Base-by-base conservation (phyloP, 192 early-diverging fungal genomes). In the Entophlyctis luteolus region DNA sequence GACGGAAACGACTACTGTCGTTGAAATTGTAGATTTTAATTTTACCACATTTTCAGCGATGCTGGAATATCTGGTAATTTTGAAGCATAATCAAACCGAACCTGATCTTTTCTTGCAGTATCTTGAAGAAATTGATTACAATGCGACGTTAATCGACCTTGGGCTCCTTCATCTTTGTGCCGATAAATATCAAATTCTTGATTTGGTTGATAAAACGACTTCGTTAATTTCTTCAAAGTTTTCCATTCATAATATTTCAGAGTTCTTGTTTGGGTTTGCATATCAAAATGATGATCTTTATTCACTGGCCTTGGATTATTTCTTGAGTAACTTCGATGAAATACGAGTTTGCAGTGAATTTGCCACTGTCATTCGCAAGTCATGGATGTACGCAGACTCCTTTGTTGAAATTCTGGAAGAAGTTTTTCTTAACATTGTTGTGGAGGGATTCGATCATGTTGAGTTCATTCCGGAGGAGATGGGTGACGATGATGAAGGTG, bases 1-100 rank as follows among this genome's bases (percentile, higher is more conserved):
- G 33, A 22, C 12, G 3, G 20, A 10, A 12, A 31, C 5, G 14
- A 49, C 46, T 10, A 67, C 49, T 22, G 62, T 62, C n/a, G 37
- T 71, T 20, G 32, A 52, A 16, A 50, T 73, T 33, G 48, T 46
- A 8, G 72, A 73, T 63, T 62, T 73, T 27, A 45, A 65, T 2
- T 59, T 67, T 33, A 49, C 22, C 4, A 73, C 72, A 6, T 58
- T 73, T 47, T 50, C 45, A 12, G 59, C 25, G 22, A 52, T 73
- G 66, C 59, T 73, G 8, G 50, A 62, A 20, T 73, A 62, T 57
- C 27, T 73, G 23, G 63, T 66, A 38, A 53, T 20, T 53, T 12
- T 12, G 18, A n/a, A n/a, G n/a, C n/a, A n/a, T n/a, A n/a, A n/a
- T n/a, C n/a, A n/a, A n/a, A n/a, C n/a, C n/a, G n/a, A n/a, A n/a